Percentiles rank a stretch among this genome's conserved stretches.
Evolutionary conservation across 2,329 filamentous ascomycete genomes (phyloP).

Genomic region (Orbilia oligospora): DNA sequence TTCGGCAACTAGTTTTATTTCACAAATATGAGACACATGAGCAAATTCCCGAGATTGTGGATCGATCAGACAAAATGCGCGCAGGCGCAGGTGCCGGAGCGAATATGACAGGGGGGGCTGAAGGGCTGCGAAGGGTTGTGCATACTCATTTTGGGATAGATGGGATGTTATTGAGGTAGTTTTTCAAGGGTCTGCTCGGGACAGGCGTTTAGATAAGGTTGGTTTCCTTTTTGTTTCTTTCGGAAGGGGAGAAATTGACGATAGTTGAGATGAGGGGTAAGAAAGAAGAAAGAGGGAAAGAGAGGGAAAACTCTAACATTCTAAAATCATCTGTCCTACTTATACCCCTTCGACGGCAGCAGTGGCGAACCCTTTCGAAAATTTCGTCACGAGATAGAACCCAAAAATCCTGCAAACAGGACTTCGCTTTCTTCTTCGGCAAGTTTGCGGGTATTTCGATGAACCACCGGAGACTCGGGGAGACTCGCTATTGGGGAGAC

Average conservation of each 20-base stretch:
- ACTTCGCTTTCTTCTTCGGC: not conserved
- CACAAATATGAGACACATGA: constrained; percentile 23
- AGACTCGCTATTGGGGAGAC: constrained; percentile 39
- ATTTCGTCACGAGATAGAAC: constrained; percentile 25
- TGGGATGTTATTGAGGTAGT: constrained; percentile 28
- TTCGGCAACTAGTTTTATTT: constrained; percentile 36
- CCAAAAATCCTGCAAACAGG: constrained; percentile 12
- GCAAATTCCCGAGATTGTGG: constrained; percentile 20
- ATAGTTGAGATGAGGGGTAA: constrained; percentile 34
- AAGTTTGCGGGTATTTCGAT: constrained; percentile 1
- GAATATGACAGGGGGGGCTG: constrained; percentile 3
- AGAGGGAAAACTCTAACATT: constrained; percentile 15
- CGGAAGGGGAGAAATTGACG: constrained; percentile 4
- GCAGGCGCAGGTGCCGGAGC: constrained; percentile 14
- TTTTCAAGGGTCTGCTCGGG: constrained; percentile 25
- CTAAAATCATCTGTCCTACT: constrained; percentile 35
- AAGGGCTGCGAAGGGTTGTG: constrained; percentile 17
- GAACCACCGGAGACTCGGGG: constrained; percentile 36
- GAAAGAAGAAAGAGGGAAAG: constrained; percentile 18
- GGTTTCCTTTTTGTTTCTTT: constrained; percentile 10
- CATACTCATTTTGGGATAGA: constrained; percentile 49
- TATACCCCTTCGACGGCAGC: constrained; percentile 30
- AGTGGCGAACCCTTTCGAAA: constrained; percentile 14
- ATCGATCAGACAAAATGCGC: constrained; percentile 22
- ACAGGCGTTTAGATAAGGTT: constrained; percentile 26